Evolutionary conservation across 768 basidiomycete species (phyloP).

Genomic region (Lactifluus hygrophoroides): DNA sequence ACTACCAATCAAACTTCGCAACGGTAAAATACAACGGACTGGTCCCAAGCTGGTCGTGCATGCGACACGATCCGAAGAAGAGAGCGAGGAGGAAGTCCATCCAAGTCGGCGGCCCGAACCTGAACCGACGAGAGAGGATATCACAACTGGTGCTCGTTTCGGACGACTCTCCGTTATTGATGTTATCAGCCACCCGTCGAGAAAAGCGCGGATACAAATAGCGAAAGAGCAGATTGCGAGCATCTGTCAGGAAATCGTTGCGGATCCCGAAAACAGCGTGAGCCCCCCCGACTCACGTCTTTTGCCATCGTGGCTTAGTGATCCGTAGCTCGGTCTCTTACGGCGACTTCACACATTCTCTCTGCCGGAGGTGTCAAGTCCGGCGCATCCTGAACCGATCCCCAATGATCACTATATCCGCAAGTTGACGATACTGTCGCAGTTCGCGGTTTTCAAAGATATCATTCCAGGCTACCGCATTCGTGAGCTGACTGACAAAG

Average conservation of each 20-base stretch:
- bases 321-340: slow-evolving; percentile 69
- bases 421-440: slow-evolving; percentile 81
- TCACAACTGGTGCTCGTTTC: slow-evolving; percentile 77
- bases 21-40: slow-evolving; percentile 65
- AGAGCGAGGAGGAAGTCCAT: slow-evolving; percentile 33
- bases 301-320: slow-evolving; percentile 1
- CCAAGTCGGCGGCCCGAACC: slow-evolving; percentile 22
- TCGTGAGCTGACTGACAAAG: slow-evolving; percentile 80
- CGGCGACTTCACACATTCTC: slow-evolving; percentile 86
- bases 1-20: slow-evolving; percentile 79
- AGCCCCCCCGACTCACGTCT: slow-evolving; percentile 24
- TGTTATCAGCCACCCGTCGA: slow-evolving; percentile 57
- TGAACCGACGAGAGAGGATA: slow-evolving; percentile 46
- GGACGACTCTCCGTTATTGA: slow-evolving; percentile 76
- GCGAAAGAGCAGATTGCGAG: slow-evolving; percentile 93
- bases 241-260: slow-evolving; percentile 88
- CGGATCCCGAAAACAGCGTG: slow-evolving; percentile 93
- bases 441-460: slow-evolving; percentile 92
- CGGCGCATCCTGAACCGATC: slow-evolving; percentile 60
- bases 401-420: slow-evolving; percentile 76
- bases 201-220: slow-evolving; percentile 54
- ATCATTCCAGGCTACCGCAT: slow-evolving; percentile 95
- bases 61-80: slow-evolving; percentile 24
- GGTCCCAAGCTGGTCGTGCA: slow-evolving; percentile 30
- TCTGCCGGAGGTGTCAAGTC: slow-evolving; percentile 61